These are phyloP conservation scores for Agrocybe chaxingu DNA, from an alignment of 768 basidiomycete species.

Conservation along the genomic window DNA sequence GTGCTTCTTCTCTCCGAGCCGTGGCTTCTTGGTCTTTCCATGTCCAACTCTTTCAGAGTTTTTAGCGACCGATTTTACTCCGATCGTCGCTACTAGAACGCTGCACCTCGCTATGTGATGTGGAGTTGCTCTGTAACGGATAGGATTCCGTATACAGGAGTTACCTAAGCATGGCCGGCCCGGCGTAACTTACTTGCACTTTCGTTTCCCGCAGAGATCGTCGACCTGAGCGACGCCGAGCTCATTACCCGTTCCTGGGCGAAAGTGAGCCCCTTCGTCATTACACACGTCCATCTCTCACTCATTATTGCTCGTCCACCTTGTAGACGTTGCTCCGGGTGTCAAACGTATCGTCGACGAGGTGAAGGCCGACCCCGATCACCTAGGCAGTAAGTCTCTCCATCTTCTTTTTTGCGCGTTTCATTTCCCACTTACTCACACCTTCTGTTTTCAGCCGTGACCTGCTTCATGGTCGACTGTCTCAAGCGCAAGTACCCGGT, in stretches of 20 bases:
- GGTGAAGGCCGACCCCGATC: slow-evolving; percentile 20
- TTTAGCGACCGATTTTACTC: too few relatives aligned
- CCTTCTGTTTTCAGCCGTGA: slow-evolving; percentile 22
- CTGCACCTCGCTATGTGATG: too few relatives aligned
- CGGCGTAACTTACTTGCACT: neutral
- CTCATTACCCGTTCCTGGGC: slow-evolving; percentile 17
- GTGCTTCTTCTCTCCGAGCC: neutral
- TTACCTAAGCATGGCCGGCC: too few relatives aligned
- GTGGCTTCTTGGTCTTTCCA: too few relatives aligned
- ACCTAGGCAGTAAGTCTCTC: slow-evolving; percentile 21
- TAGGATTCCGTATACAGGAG: too few relatives aligned
- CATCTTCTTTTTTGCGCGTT: slow-evolving; percentile 21
- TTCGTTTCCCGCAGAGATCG: slow-evolving; percentile 22
- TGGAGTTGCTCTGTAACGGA: slow-evolving; percentile 8
- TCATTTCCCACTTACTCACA: slow-evolving; percentile 15
- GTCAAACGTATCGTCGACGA: slow-evolving; percentile 17
- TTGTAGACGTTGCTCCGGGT: slow-evolving; percentile 21
- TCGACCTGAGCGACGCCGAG: slow-evolving; percentile 20
- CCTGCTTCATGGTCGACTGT: slow-evolving; percentile 25
- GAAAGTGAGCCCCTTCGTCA: slow-evolving; percentile 21
- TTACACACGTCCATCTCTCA: slow-evolving; percentile 20
- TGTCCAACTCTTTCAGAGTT: too few relatives aligned
- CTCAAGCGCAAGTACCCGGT: slow-evolving; percentile 1
- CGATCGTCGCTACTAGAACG: too few relatives aligned
- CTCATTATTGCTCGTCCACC: slow-evolving; percentile 21